Conservation (phyloP, 179 eudicot species). For the Spinacia oleracea region DNA sequence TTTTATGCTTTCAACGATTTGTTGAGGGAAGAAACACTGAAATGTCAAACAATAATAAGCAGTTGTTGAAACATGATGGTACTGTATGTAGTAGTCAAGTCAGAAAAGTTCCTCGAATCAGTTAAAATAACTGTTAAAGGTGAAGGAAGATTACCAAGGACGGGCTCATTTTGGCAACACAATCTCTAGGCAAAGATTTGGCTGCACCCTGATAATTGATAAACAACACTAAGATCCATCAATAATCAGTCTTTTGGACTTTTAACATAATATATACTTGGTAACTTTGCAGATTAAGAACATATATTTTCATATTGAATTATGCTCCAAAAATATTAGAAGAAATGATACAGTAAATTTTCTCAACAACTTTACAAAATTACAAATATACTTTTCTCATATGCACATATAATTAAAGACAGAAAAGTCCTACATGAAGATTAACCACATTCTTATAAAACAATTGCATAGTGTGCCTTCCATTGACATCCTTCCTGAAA, state of each 20-base stretch:
- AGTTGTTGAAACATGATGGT: slow-evolving; percentile 11
- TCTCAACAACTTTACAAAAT: neutral
- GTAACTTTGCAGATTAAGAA: neutral
- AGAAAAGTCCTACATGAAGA: slow-evolving; percentile 57
- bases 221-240: slow-evolving; percentile 12
- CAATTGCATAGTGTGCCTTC: slow-evolving; percentile 54
- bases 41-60: slow-evolving; percentile 20
- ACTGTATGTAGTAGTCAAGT: slow-evolving; percentile 14
- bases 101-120: neutral
- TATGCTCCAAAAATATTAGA: neutral
- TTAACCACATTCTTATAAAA: slow-evolving; percentile 69
- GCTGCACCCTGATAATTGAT: slow-evolving; percentile 66
- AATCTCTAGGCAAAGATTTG: slow-evolving; percentile 64
- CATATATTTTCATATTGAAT: neutral
- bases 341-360: neutral
- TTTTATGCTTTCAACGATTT: slow-evolving; percentile 55
- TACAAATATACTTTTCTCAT: neutral
- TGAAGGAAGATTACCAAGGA: slow-evolving; percentile 45
- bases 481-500: slow-evolving; percentile 78
- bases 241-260: neutral
- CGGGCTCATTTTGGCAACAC: slow-evolving; percentile 64
- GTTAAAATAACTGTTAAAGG: slow-evolving; percentile 8
- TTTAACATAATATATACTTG: neutral
- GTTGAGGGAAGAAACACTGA: slow-evolving; percentile 89
- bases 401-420: neutral